phyloP scores from a whole-genome alignment of 2,329 filamentous ascomycete species.

The Trichoderma koningiopsis region DNA sequence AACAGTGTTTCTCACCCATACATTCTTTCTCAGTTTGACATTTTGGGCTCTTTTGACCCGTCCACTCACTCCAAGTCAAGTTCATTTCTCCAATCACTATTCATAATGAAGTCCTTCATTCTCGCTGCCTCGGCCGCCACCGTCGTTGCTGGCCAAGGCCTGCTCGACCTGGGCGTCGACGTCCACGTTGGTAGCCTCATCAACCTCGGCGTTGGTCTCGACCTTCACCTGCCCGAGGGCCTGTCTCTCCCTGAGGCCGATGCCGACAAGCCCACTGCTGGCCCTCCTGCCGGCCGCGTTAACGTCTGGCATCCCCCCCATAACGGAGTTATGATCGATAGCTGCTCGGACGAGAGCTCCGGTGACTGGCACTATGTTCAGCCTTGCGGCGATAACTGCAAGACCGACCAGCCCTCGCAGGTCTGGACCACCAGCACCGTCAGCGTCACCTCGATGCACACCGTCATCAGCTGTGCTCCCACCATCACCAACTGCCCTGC shows the following conservation, averaged over 20 bases:
- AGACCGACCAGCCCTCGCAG: slow-evolving; percentile 32
- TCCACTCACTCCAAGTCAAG: slow-evolving; percentile 30
- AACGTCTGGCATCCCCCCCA: slow-evolving; percentile 44
- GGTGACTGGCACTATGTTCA: slow-evolving; percentile 43
- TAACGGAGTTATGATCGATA: slow-evolving; percentile 40
- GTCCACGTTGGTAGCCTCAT: slow-evolving; percentile 11
- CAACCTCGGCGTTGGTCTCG: slow-evolving; percentile 29
- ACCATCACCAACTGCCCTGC: slow-evolving; percentile 44
- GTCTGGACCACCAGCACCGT: slow-evolving; percentile 48
- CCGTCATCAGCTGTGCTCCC: slow-evolving; percentile 44
- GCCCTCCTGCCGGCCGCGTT: slow-evolving; percentile 34
- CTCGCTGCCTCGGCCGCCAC: slow-evolving; percentile 29
- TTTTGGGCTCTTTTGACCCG: slow-evolving; percentile 29
- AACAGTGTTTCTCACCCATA: slow-evolving; percentile 10
- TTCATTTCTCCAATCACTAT: background rate
- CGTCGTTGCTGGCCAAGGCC: slow-evolving; percentile 27
- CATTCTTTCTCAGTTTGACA: slow-evolving; percentile 23
- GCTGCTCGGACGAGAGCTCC: slow-evolving; percentile 38
- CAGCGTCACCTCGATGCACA: slow-evolving; percentile 43
- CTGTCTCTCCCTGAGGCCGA: slow-evolving; percentile 27
- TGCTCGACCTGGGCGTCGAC: slow-evolving; percentile 9
- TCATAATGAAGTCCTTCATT: slow-evolving; percentile 34
- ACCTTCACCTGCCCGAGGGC: slow-evolving; percentile 26
- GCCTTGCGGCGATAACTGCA: slow-evolving; percentile 34
- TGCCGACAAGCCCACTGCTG: slow-evolving; percentile 30